These are phyloP conservation scores for Coemansia sp. DNA, from an alignment of 192 early-diverging fungal species.

Conservation along the genomic window DNA sequence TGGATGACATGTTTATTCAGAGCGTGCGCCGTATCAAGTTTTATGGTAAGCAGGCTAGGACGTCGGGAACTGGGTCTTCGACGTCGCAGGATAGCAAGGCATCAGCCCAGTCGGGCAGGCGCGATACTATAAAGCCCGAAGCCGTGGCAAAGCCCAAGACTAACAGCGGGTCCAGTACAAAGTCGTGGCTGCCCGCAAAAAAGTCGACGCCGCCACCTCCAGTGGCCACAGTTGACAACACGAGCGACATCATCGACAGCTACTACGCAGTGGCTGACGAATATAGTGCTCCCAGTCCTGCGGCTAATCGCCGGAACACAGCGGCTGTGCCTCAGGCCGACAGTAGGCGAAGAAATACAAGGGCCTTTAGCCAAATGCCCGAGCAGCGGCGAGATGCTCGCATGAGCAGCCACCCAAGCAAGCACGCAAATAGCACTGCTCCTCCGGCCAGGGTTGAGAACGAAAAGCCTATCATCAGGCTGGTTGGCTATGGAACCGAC, in stretches of 20 bases:
- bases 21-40: constrained; percentile 79
- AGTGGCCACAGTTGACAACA: background rate
- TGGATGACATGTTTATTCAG: constrained; percentile 91
- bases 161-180: constrained; percentile 13
- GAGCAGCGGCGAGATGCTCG: constrained; percentile 9
- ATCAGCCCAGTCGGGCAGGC: background rate
- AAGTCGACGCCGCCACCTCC: constrained; percentile 7
- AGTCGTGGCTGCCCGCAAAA: constrained; percentile 32
- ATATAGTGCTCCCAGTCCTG: background rate
- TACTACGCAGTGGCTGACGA: background rate
- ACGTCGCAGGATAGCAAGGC: background rate
- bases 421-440: background rate
- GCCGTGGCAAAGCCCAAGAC: constrained; percentile 5
- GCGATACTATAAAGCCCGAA: background rate
- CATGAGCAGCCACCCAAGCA: background rate
- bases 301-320: background rate
- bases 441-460: background rate
- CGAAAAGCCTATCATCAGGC: background rate
- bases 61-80: background rate
- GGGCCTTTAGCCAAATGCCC: background rate
- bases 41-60: constrained; percentile 6
- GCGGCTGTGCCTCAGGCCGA: background rate
- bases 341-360: constrained; percentile 5
- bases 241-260: constrained; percentile 1
- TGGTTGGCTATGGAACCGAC: background rate